phyloP scores from a whole-genome alignment of 495 filamentous ascomycete species.

The Penicillium pancosmium region DNA sequence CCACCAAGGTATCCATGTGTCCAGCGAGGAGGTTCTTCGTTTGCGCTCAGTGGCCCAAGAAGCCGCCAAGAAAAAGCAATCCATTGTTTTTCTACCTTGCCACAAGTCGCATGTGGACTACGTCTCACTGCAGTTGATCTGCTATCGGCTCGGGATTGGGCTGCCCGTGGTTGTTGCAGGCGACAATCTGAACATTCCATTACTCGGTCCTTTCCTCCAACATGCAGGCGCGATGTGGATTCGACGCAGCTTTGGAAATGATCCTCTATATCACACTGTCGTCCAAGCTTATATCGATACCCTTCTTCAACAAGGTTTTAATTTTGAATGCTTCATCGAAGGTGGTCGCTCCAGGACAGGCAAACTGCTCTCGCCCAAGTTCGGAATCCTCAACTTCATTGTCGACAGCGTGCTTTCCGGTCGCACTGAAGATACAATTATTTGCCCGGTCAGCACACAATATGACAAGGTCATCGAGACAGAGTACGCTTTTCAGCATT shows the following conservation, averaged over 20 bases:
- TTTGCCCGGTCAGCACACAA: slow-evolving; percentile 93
- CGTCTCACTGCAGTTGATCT: slow-evolving; percentile 89
- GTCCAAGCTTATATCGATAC: slow-evolving; percentile 97
- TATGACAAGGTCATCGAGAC: slow-evolving; percentile 99
- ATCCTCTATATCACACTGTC: slow-evolving; percentile 83
- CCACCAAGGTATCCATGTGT: slow-evolving; percentile 95
- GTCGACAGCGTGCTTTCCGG: slow-evolving; percentile 87
- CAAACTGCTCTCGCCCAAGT: slow-evolving; percentile 90
- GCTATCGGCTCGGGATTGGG: slow-evolving; percentile 86
- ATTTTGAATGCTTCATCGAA: slow-evolving; percentile 97
- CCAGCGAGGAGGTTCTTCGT: slow-evolving; percentile 86
- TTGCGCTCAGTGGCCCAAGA: slow-evolving; percentile 78
- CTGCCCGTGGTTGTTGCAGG: slow-evolving; percentile 93
- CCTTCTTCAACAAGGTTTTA: slow-evolving; percentile 83
- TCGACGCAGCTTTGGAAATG: slow-evolving; percentile 87
- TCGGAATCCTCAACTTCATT: slow-evolving; percentile 93
- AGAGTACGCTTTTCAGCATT: slow-evolving; percentile 52
- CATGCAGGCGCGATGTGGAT: slow-evolving; percentile 98
- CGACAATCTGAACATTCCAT: slow-evolving; percentile 92
- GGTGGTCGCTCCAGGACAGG: slow-evolving; percentile 90
- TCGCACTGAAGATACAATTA: slow-evolving; percentile 84
- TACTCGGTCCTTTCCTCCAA: slow-evolving; percentile 88
- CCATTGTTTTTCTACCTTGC: slow-evolving; percentile 93
- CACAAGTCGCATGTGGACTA: slow-evolving; percentile 97
- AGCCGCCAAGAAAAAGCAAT: slow-evolving; percentile 85